Evolutionary conservation across 345 rosid species (phyloP).

Genomic region (Sisymbrium altissimum): DNA sequence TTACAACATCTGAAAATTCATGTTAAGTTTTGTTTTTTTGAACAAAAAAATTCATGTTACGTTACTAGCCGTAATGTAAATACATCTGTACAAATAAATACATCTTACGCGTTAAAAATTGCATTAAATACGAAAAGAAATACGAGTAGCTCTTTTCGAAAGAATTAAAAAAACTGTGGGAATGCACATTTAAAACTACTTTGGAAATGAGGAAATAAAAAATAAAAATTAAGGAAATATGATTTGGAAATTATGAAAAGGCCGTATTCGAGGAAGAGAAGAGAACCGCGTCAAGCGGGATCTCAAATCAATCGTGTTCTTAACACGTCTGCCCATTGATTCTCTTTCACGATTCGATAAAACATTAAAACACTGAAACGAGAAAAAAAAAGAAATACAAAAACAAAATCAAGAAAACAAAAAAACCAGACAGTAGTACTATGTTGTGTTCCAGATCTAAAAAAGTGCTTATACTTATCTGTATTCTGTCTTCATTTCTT

Average conservation of each 20-base stretch:
- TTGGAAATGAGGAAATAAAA: neutral
- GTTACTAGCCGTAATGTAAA: too few species aligned
- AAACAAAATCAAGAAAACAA: neutral
- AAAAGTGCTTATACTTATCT: constrained; percentile 17
- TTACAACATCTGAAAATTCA: too few species aligned
- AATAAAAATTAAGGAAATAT: neutral
- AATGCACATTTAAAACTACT: neutral
- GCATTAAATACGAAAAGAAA: neutral
- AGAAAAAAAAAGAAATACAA: neutral
- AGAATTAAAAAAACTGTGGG: neutral
- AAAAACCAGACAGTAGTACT: neutral
- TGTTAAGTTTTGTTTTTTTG: too few species aligned
- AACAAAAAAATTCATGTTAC: too few species aligned
- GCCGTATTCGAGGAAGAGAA: constrained; percentile 16
- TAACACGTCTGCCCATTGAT: constrained; percentile 7
- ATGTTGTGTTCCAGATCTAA: constrained; percentile 38
- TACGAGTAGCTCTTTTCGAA: neutral
- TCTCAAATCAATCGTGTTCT: constrained; percentile 15
- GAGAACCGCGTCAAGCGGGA: constrained; percentile 24
- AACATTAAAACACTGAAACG: neutral
- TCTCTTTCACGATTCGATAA: neutral
- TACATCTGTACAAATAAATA: too few species aligned
- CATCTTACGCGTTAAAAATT: neutral
- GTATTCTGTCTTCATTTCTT: constrained; percentile 29
- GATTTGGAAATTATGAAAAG: neutral